A percentile compares a stretch with the other conserved stretches of the same genome.
phyloP scores from a whole-genome alignment of 805 yeast genomes.

The Starmerella cellae region DNA sequence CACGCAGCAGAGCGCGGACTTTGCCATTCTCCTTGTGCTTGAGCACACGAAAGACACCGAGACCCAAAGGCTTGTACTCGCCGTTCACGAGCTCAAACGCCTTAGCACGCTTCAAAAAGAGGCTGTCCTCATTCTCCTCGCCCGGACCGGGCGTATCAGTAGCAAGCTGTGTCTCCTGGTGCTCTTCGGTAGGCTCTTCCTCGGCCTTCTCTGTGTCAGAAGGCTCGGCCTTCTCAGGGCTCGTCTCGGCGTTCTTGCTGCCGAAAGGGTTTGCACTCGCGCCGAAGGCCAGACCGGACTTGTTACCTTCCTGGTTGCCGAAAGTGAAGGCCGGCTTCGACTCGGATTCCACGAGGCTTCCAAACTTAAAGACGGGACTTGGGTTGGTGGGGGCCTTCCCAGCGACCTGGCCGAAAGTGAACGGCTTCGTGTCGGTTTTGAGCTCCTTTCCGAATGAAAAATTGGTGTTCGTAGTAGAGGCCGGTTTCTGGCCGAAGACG shows the following conservation, averaged over 20 bases:
- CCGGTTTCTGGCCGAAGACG: too few relatives aligned
- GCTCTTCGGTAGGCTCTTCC: conserved; percentile 34
- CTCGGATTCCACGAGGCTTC: conserved; percentile 9
- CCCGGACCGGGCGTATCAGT: conserved; percentile 56
- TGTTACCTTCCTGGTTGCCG: conserved; percentile 1
- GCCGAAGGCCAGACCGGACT: conserved; percentile 11
- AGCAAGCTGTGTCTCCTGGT: conserved; percentile 31
- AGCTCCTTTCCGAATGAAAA: conserved; percentile 6
- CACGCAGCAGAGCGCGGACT: conserved; percentile 61
- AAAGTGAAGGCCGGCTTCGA: conserved; percentile 5
- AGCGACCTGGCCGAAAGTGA: conserved; percentile 1
- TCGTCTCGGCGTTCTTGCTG: conserved; percentile 1
- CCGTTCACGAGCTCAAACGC: conserved; percentile 48
- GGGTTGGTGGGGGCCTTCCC: too few relatives aligned
- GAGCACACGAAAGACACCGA: conserved; percentile 70
- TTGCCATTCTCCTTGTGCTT: conserved; percentile 47
- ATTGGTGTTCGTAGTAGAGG: too few relatives aligned
- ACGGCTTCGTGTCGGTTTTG: not conserved
- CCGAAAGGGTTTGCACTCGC: conserved; percentile 16
- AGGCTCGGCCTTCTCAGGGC: conserved; percentile 16
- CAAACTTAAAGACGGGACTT: conserved; percentile 25
- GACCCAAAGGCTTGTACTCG: conserved; percentile 36
- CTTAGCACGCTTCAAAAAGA: conserved; percentile 58
- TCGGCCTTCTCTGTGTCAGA: conserved; percentile 25
- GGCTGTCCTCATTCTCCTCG: conserved; percentile 63